A percentile compares a stretch with the other conserved stretches of the same genome.
These are phyloP conservation scores for Mitragyna speciosa DNA, from an alignment of 257 asterid species.

Conservation along the genomic window DNA sequence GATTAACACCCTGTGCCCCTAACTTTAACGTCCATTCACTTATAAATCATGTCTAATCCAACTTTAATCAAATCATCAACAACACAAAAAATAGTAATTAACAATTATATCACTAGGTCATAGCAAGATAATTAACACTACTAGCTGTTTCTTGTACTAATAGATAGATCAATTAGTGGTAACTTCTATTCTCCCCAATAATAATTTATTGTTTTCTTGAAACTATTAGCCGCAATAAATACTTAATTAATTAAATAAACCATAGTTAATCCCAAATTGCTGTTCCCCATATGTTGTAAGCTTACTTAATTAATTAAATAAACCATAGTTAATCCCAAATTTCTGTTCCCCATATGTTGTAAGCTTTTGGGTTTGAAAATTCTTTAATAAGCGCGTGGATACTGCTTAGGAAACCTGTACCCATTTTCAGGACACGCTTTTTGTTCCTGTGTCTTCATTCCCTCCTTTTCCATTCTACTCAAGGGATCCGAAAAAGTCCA, in stretches of 20 bases:
- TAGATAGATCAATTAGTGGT: background rate
- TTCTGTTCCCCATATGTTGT: conserved; percentile 1
- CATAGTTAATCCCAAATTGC: conserved; percentile 1
- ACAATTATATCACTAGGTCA: background rate
- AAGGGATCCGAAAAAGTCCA: background rate
- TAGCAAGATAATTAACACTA: too few relatives aligned
- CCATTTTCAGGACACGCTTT: conserved; percentile 46
- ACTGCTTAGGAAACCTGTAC: conserved; percentile 44
- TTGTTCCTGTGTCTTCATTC: conserved; percentile 21
- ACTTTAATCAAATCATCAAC: background rate
- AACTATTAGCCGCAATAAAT: background rate
- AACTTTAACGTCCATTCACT: background rate
- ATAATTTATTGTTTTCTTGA: background rate
- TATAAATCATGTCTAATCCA: too few relatives aligned
- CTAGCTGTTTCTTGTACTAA: background rate
- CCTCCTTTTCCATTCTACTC: background rate
- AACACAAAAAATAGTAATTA: background rate
- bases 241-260: background rate
- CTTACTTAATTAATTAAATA: conserved; percentile 4
- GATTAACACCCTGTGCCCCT: background rate
- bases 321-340: background rate
- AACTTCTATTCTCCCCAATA: background rate
- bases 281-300: conserved; percentile 5
- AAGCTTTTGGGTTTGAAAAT: conserved; percentile 13
- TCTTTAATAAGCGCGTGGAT: conserved; percentile 42